These are phyloP conservation scores for Aspergillus novoparasiticus DNA, from an alignment of 2,329 filamentous ascomycete genomes.

Conservation along the genomic window DNA sequence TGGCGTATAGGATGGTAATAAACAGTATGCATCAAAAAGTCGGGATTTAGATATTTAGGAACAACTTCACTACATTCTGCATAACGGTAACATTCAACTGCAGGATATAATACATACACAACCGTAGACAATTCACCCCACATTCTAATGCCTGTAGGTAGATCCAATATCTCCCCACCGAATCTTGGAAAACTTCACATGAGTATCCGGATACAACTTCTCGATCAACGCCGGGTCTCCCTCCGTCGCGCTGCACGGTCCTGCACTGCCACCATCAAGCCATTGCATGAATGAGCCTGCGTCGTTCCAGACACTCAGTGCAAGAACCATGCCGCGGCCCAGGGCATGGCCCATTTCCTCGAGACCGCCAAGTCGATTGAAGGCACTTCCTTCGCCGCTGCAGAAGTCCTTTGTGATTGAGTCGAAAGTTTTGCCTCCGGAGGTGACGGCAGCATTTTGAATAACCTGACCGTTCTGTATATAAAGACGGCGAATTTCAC, in stretches of 20 bases:
- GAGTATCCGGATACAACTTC: constrained; percentile 50
- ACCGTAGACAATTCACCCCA: neutral
- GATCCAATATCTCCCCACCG: constrained; percentile 64
- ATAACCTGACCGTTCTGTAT: constrained; percentile 62
- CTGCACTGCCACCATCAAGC: constrained; percentile 55
- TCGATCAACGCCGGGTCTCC: constrained; percentile 55
- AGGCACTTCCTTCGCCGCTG: constrained; percentile 50
- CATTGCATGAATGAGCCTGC: constrained; percentile 58
- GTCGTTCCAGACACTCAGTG: constrained; percentile 62
- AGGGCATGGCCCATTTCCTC: constrained; percentile 58
- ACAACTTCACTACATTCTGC: neutral
- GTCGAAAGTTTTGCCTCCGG: constrained; percentile 44
- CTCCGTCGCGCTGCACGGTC: constrained; percentile 58
- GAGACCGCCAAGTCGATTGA: constrained; percentile 56
- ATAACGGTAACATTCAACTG: neutral
- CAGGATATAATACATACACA: neutral
- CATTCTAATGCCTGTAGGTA: constrained; percentile 37
- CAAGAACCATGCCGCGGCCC: constrained; percentile 61
- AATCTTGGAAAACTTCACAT: constrained; percentile 60
- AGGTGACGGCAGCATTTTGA: constrained; percentile 44
- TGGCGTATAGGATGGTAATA: neutral
- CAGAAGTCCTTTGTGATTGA: constrained; percentile 61
- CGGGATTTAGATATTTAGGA: neutral
- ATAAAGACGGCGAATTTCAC: constrained; percentile 63
- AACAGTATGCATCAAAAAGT: neutral